These are phyloP conservation scores for Salinomyces thailandicus DNA, from an alignment of 2,329 filamentous ascomycete species.

Conservation along the genomic window DNA sequence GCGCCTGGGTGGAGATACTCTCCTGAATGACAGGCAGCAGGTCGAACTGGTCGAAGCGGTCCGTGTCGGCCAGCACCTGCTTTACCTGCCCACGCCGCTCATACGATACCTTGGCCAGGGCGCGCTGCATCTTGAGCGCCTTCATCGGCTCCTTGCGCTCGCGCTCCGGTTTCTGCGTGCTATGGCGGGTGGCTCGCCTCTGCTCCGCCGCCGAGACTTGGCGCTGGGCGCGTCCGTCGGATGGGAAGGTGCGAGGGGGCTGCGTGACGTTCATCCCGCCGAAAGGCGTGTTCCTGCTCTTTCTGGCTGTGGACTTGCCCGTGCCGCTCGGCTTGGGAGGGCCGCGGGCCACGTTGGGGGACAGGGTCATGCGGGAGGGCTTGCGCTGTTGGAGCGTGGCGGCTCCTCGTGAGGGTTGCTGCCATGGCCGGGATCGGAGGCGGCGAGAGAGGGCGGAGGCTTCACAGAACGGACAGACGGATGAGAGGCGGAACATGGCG, in stretches of 20 bases:
- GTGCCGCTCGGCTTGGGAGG: slow-evolving; percentile 18
- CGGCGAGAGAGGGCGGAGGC: slow-evolving; percentile 19
- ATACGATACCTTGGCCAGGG: slow-evolving; percentile 68
- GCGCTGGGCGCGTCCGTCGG: slow-evolving; percentile 11
- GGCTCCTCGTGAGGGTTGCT: slow-evolving; percentile 16
- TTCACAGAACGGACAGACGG: slow-evolving; percentile 36
- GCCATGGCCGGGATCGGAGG: slow-evolving; percentile 21
- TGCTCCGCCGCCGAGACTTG: slow-evolving; percentile 32
- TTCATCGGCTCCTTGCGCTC: slow-evolving; percentile 51
- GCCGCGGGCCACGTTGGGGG: slow-evolving; percentile 32
- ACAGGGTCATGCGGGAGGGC: slow-evolving; percentile 44
- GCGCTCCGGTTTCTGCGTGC: slow-evolving; percentile 28
- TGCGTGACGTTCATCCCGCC: slow-evolving; percentile 48
- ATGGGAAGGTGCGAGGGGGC: slow-evolving; percentile 14
- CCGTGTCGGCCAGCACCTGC: slow-evolving; percentile 52
- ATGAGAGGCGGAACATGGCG: slow-evolving; percentile 22
- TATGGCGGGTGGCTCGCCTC: slow-evolving; percentile 39
- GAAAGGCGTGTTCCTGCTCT: slow-evolving; percentile 44
- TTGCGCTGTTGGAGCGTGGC: slow-evolving; percentile 33
- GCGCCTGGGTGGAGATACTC: slow-evolving; percentile 60
- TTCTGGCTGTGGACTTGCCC: slow-evolving; percentile 24
- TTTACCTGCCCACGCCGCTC: slow-evolving; percentile 53
- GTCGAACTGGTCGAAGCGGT: slow-evolving; percentile 71
- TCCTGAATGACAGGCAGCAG: slow-evolving; percentile 62
- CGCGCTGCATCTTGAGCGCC: slow-evolving; percentile 87